Base-by-base conservation (phyloP, 2,329 filamentous ascomycete species). In the Cladosporium cucumerinum region DNA sequence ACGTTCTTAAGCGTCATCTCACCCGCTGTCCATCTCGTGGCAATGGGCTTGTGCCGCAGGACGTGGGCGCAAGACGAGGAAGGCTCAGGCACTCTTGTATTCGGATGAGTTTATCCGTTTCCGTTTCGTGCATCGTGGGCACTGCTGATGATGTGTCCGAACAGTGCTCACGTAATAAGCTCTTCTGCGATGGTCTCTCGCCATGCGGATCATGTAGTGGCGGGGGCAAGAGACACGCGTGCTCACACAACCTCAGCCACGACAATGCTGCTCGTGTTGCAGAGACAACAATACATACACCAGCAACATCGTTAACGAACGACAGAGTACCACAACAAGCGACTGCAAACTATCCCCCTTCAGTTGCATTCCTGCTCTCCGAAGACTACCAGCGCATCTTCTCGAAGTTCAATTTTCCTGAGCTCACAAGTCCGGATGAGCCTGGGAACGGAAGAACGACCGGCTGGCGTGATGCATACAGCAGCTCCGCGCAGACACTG, bases 341-440 rank as follows among this genome's bases (percentile, higher is more conserved):
- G 4, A 11, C 23, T 28, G 14, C 23, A 11, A 18, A 51, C 23
- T 28, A 51, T 10, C 23, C 48, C 0, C 21, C 21, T 28, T 51
- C 48, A 7, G 25, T 14, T 5, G 48, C 25, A 25, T 51, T 51
- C 48, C 48, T 51, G 12, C 48, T 28, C 2, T 51, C 48, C 3
- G 48, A 51, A 28, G 48, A 51, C 12, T 51, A 51, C 23, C 21
- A 51, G 48, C 48, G 28, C 21, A 28, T 51, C 6, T 25, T 51
- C 5, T 51, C 48, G 48, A 51, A 67, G 18, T 66, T 67, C 55
- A 54, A 60, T 12, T 65, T 39, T 51, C 48, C 48, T 28, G 23
- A 51, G 48, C 48, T 23, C 12, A 28, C 25, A 28, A 51, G 12
- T 51, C 48, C 48, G 16, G 48, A 51, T 23, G 48, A 51, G 23